A percentile compares a stretch with the other conserved stretches of the same genome.
These are phyloP conservation scores for Primulina huaijiensis DNA, from an alignment of 257 asterid species.

Conservation along the genomic window DNA sequence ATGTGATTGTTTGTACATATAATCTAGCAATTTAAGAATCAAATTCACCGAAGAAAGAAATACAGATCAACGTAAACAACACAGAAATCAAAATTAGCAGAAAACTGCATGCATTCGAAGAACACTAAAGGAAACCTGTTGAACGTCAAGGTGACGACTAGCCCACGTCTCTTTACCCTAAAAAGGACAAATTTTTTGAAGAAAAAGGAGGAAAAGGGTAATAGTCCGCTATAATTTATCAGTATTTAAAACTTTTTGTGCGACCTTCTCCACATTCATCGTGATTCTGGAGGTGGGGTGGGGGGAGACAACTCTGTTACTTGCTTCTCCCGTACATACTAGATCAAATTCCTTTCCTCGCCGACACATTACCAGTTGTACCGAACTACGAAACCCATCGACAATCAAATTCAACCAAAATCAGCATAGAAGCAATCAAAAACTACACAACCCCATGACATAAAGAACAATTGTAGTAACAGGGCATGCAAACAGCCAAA, in stretches of 20 bases:
- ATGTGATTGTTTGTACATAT: too few relatives aligned
- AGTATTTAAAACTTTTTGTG: not conserved
- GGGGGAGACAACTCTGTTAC: not conserved
- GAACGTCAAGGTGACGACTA: slow-evolving; percentile 1
- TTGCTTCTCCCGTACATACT: not conserved
- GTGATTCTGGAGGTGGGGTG: not conserved
- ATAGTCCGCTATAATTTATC: not conserved
- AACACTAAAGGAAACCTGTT: not conserved
- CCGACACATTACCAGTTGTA: slow-evolving; percentile 1
- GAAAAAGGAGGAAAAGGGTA: not conserved
- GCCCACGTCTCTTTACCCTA: not conserved
- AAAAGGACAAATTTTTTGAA: not conserved
- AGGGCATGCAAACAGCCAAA: slow-evolving; percentile 8
- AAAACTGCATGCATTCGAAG: not conserved
- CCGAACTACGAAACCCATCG: not conserved
- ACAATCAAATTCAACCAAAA: slow-evolving; percentile 9
- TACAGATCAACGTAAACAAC: not conserved
- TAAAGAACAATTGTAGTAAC: slow-evolving; percentile 19
- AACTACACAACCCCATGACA: not conserved
- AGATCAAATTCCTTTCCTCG: slow-evolving; percentile 11
- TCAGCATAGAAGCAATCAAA: slow-evolving; percentile 17
- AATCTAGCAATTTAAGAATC: not conserved
- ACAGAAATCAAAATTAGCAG: not conserved
- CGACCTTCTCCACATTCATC: slow-evolving; percentile 2
- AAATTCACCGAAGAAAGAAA: not conserved